Evolutionary conservation across 768 basidiomycete species (phyloP).

Genomic region (Auriscalpium orientale): DNA sequence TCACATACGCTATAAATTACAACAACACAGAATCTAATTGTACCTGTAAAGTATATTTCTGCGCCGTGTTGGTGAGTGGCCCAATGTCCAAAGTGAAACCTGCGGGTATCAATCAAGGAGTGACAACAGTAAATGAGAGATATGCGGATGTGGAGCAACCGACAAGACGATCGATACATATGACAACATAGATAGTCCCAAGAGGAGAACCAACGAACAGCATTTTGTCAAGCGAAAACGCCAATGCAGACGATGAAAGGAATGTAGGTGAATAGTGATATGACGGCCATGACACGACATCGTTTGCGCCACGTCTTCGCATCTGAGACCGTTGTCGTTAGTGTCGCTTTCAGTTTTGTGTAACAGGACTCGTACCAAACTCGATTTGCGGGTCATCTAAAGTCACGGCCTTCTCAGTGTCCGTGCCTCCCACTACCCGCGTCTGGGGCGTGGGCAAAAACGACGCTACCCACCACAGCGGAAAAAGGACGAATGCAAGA

Average conservation of each 20-base stretch:
- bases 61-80: too few species aligned
- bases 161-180: too few species aligned
- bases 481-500: constrained; percentile 51
- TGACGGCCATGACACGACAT: constrained; percentile 62
- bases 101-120: too few species aligned
- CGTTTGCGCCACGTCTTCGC: constrained; percentile 67
- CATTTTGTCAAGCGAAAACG: constrained; percentile 33
- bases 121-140: too few species aligned
- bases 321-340: constrained; percentile 34
- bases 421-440: constrained; percentile 41
- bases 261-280: constrained; percentile 69
- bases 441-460: constrained; percentile 54
- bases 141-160: too few species aligned
- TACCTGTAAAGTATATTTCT: too few species aligned
- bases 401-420: constrained; percentile 59
- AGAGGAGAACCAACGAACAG: too few species aligned
- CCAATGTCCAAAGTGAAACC: too few species aligned
- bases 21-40: too few species aligned
- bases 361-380: constrained; percentile 41
- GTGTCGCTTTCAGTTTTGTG: not conserved
- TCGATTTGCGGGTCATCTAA: constrained; percentile 78
- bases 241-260: constrained; percentile 72
- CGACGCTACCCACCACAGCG: constrained; percentile 62
- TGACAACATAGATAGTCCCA: too few species aligned
- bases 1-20: not conserved